Percentiles rank a stretch among this genome's conserved stretches.
Conservation (phyloP, 352 stramenopile genomes). For the Pilasporangium apinafurcum region DNA sequence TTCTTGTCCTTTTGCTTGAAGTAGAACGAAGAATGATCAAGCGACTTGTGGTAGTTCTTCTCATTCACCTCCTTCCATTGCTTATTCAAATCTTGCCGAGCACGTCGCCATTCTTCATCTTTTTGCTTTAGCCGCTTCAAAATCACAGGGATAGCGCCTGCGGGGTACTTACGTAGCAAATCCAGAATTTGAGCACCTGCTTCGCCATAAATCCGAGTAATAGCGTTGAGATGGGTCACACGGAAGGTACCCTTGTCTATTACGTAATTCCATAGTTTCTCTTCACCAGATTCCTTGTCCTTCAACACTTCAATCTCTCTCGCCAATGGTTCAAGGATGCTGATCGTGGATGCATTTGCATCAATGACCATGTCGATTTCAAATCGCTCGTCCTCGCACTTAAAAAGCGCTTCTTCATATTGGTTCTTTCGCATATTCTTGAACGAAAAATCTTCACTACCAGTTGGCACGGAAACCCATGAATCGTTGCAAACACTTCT, state of each 20-base stretch:
- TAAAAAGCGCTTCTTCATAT: constrained; percentile 99
- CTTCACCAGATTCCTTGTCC: constrained; percentile 48
- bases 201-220: constrained; percentile 98
- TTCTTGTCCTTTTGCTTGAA: constrained; percentile 99
- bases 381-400: constrained; percentile 98
- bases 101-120: constrained; percentile 94
- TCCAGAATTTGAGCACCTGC: constrained; percentile 89
- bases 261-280: constrained; percentile 83
- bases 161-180: constrained; percentile 94
- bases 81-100: constrained; percentile 93
- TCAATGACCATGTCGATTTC: constrained; percentile 95
- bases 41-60: constrained; percentile 97
- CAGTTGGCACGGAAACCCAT: constrained; percentile 97
- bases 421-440: constrained; percentile 99
- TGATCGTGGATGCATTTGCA: constrained; percentile 93
- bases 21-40: constrained; percentile 99
- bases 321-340: constrained; percentile 92
- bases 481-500: constrained; percentile 92
- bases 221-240: constrained; percentile 96
- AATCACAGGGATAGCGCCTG: constrained; percentile 96
- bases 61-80: constrained; percentile 98
- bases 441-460: constrained; percentile 98
- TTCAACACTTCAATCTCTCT: constrained; percentile 91
- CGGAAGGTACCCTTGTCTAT: constrained; percentile 95
- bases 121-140: constrained; percentile 98